Evolutionary conservation across 2,329 filamentous ascomycete genomes (phyloP).

Genomic region (Metarhizium rileyi): DNA sequence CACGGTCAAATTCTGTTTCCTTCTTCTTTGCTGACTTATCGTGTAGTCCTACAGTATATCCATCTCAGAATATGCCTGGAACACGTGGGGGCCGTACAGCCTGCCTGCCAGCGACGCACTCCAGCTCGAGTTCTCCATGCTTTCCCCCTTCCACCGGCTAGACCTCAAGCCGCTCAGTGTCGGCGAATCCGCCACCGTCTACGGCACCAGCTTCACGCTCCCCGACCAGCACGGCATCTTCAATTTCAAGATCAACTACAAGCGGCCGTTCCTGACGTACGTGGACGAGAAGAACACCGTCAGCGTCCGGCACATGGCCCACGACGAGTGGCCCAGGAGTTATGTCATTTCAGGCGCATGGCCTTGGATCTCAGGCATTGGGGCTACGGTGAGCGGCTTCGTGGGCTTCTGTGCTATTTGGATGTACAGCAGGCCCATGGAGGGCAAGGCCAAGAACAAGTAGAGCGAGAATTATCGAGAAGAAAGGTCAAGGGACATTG

Average conservation of each 20-base stretch:
- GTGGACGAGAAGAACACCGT: constrained; percentile 93
- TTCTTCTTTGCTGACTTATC: background rate
- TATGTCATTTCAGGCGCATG: constrained; percentile 84
- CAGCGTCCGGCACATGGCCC: constrained; percentile 90
- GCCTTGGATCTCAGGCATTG: constrained; percentile 89
- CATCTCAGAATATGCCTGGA: constrained; percentile 72
- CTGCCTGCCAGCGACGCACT: constrained; percentile 61
- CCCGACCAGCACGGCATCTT: constrained; percentile 99
- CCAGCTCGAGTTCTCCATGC: constrained; percentile 97
- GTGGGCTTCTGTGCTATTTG: constrained; percentile 77
- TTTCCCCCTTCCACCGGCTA: constrained; percentile 92
- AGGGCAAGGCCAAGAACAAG: constrained; percentile 15
- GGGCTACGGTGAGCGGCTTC: constrained; percentile 75
- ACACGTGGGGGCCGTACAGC: constrained; percentile 65
- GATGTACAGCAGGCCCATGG: constrained; percentile 57
- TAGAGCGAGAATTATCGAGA: constrained; percentile 21
- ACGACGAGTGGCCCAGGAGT: constrained; percentile 91
- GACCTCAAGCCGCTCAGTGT: constrained; percentile 47
- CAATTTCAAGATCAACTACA: constrained; percentile 96
- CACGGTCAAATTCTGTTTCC: background rate
- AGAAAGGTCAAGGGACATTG: background rate
- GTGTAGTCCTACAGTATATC: constrained; percentile 74
- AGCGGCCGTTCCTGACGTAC: constrained; percentile 81
- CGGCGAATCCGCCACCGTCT: constrained; percentile 62
- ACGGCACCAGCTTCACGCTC: constrained; percentile 64